These are phyloP conservation scores for Asterochloris erici DNA, from an alignment of 139 green algal genomes.

Conservation along the genomic window DNA sequence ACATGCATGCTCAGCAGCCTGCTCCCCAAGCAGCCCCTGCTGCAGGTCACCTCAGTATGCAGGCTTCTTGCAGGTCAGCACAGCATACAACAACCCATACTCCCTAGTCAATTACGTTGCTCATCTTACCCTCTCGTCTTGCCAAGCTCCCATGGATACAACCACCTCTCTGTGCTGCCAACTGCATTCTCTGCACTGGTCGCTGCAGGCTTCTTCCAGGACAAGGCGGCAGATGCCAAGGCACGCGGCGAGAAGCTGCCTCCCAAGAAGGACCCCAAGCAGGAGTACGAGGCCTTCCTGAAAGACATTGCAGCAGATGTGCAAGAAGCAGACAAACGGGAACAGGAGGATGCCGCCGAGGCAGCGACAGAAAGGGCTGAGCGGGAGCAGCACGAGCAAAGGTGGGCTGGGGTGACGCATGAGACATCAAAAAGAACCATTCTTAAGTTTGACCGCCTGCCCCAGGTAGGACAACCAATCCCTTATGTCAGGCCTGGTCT, in stretches of 20 bases:
- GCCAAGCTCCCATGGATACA: too few relatives aligned
- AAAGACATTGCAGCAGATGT: constrained; percentile 43
- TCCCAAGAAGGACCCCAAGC: constrained; percentile 33
- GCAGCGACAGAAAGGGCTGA: constrained; percentile 43
- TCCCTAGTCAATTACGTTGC: too few relatives aligned
- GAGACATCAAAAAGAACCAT: too few relatives aligned
- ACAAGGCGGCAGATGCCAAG: constrained; percentile 52
- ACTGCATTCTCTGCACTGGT: background rate
- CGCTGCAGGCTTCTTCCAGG: constrained; percentile 48
- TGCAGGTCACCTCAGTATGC: too few relatives aligned
- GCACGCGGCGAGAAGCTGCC: constrained; percentile 42
- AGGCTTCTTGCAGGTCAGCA: too few relatives aligned
- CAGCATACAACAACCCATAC: too few relatives aligned
- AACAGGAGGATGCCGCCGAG: constrained; percentile 44
- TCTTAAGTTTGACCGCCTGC: too few relatives aligned
- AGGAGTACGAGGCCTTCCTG: constrained; percentile 42
- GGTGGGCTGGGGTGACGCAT: constrained; percentile 23
- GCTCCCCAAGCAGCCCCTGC: too few relatives aligned
- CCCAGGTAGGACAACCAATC: too few relatives aligned
- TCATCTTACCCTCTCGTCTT: too few relatives aligned
- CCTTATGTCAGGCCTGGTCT: too few relatives aligned
- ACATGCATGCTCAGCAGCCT: too few relatives aligned
- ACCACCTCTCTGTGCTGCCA: background rate
- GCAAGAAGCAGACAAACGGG: constrained; percentile 34
- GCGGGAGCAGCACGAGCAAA: constrained; percentile 44